A percentile compares a stretch with the other conserved stretches of the same genome.
Evolutionary conservation across 2,329 filamentous ascomycete genomes (phyloP).

Genomic region (Hirsutella minnesotensis): DNA sequence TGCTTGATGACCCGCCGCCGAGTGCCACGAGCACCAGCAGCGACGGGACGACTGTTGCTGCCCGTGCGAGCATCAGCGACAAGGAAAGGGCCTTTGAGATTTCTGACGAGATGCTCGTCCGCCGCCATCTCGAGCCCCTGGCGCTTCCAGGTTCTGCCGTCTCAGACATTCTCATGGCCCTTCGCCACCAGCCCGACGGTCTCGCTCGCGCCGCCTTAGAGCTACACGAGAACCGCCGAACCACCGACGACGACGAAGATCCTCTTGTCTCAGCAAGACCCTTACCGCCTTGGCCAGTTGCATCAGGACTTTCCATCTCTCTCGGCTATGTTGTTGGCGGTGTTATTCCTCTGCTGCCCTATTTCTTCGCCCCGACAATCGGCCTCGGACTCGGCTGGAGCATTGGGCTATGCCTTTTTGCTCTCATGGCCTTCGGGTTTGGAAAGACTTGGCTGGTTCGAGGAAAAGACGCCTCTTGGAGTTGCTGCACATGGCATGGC

Average conservation of each 20-base stretch:
- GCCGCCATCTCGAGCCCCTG: constrained; percentile 21
- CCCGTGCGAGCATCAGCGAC: constrained; percentile 3
- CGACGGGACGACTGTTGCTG: background rate
- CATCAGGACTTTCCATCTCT: constrained; percentile 47
- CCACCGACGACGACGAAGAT: background rate
- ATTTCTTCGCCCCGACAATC: constrained; percentile 37
- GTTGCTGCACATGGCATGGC: constrained; percentile 16
- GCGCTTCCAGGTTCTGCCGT: constrained; percentile 12
- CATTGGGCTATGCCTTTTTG: constrained; percentile 38
- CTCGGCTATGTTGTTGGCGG: constrained; percentile 52
- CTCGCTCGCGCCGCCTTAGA: constrained; percentile 11
- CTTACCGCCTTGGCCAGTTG: constrained; percentile 21
- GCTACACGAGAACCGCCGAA: constrained; percentile 5
- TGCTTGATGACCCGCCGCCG: constrained; percentile 10
- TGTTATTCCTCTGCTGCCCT: constrained; percentile 49
- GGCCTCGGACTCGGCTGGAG: constrained; percentile 37
- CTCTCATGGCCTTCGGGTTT: constrained; percentile 45
- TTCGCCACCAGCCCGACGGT: constrained; percentile 18
- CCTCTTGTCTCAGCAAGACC: constrained; percentile 8
- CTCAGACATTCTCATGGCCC: constrained; percentile 11
- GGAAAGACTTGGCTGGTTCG: constrained; percentile 34
- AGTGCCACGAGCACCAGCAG: constrained; percentile 1
- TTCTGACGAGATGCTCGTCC: constrained; percentile 13
- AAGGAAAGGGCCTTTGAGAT: constrained; percentile 6
- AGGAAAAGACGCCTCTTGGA: constrained; percentile 5